A percentile compares a stretch with the other conserved stretches of the same genome.
Evolutionary conservation across 2,329 filamentous ascomycete genomes (phyloP).

Genomic region (Corinectria fuckeliana): DNA sequence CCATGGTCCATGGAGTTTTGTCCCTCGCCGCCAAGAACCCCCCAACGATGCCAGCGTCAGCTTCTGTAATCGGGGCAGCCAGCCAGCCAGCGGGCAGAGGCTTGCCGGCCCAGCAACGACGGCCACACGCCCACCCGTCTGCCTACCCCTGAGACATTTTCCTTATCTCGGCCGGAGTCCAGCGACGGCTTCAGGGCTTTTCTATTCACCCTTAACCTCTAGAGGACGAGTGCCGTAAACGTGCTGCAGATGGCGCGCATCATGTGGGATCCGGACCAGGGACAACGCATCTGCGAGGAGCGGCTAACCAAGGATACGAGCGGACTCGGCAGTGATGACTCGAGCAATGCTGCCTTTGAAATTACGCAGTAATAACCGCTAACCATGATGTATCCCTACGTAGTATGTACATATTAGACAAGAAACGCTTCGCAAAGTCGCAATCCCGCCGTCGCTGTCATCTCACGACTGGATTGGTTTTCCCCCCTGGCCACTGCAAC

Average conservation of each 20-base stretch:
- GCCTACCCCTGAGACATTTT: slow-evolving; percentile 29
- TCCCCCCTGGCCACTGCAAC: not conserved
- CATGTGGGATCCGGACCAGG: slow-evolving; percentile 29
- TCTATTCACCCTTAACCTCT: slow-evolving; percentile 21
- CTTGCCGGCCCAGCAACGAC: slow-evolving; percentile 12
- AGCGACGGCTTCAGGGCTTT: slow-evolving; percentile 2
- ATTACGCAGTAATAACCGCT: not conserved
- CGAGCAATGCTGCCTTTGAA: slow-evolving; percentile 24
- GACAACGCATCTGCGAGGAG: slow-evolving; percentile 18
- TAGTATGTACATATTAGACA: not conserved
- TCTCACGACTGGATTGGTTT: not conserved
- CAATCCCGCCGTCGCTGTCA: not conserved
- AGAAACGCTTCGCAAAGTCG: too few species aligned
- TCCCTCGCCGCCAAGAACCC: not conserved
- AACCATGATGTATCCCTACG: not conserved
- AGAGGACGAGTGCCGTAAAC: slow-evolving; percentile 22
- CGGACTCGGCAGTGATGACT: slow-evolving; percentile 28
- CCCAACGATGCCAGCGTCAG: not conserved
- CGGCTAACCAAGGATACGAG: slow-evolving; percentile 38
- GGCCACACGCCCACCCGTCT: too few species aligned
- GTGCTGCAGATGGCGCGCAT: slow-evolving; percentile 32
- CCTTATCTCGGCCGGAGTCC: slow-evolving; percentile 24
- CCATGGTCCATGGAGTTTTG: slow-evolving; percentile 9
- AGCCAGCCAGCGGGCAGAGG: not conserved
- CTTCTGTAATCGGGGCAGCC: not conserved